Evolutionary conservation across 78 protist genomes (phyloP).

Genomic region (Protostelium mycophagum): DNA sequence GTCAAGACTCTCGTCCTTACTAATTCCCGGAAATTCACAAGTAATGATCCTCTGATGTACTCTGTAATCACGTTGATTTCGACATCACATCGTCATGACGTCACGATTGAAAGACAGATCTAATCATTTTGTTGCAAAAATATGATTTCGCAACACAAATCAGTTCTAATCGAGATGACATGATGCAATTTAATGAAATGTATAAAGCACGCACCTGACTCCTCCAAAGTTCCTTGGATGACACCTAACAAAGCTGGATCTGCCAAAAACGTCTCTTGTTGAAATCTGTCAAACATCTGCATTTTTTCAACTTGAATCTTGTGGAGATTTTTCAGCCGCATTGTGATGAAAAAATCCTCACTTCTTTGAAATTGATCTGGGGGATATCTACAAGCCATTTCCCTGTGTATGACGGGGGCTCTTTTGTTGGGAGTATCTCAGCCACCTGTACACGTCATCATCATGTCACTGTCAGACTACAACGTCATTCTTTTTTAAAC

Average conservation of each 20-base stretch:
- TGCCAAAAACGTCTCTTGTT: background rate
- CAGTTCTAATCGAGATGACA: no score
- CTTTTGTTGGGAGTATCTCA: background rate
- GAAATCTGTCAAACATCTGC: background rate
- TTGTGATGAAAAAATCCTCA: background rate
- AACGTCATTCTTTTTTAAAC: no score
- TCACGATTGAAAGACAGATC: no score
- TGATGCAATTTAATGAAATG: no score
- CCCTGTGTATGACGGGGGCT: no score
- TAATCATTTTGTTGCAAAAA: no score
- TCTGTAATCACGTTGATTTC: no score
- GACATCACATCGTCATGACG: no score
- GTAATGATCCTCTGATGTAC: background rate
- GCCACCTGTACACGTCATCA: background rate
- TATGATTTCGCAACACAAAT: no score
- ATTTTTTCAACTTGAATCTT: background rate
- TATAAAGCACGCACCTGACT: background rate
- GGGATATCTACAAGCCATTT: no score
- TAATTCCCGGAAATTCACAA: background rate
- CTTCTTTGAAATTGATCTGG: background rate
- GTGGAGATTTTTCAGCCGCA: no score
- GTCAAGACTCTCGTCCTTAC: background rate
- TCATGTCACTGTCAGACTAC: no score
- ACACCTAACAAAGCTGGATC: background rate
- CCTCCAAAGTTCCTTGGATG: background rate